These are phyloP conservation scores for Fusarium bactridioides DNA, from an alignment of 2,329 filamentous ascomycete species.

Conservation along the genomic window DNA sequence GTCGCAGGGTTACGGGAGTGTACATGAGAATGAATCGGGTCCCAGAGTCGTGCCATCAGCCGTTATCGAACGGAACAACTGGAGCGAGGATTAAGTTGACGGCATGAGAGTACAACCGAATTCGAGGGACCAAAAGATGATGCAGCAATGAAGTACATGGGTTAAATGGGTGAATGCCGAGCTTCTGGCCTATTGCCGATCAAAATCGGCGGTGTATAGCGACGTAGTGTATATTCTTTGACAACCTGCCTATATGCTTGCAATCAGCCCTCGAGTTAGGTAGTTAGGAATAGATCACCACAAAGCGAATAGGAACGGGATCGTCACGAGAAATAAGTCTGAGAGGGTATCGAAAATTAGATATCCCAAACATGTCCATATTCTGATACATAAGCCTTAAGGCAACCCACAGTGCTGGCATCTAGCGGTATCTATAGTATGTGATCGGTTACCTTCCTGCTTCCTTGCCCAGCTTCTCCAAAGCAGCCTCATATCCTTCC, in stretches of 20 bases:
- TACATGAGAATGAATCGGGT: slow-evolving; percentile 21
- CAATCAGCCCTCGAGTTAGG: neutral
- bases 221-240: neutral
- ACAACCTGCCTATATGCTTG: neutral
- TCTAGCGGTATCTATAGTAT: neutral
- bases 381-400: neutral
- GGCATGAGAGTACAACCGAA: neutral
- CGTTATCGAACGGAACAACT: slow-evolving; percentile 39
- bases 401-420: neutral
- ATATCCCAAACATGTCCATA: neutral
- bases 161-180: neutral
- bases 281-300: neutral
- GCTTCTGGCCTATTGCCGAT: neutral
- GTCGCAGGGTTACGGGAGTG: slow-evolving; percentile 30
- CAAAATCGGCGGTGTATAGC: too few relatives aligned
- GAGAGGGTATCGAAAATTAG: neutral
- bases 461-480: slow-evolving; percentile 70
- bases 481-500: slow-evolving; percentile 60
- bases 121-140: neutral
- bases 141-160: neutral
- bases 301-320: neutral
- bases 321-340: neutral
- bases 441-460: slow-evolving; percentile 49
- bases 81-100: slow-evolving; percentile 24
- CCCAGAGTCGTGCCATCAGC: slow-evolving; percentile 42